A percentile compares a stretch with the other conserved stretches of the same genome.
These are phyloP conservation scores for Petunia axillaris DNA, from an alignment of 257 asterid species.

Conservation along the genomic window DNA sequence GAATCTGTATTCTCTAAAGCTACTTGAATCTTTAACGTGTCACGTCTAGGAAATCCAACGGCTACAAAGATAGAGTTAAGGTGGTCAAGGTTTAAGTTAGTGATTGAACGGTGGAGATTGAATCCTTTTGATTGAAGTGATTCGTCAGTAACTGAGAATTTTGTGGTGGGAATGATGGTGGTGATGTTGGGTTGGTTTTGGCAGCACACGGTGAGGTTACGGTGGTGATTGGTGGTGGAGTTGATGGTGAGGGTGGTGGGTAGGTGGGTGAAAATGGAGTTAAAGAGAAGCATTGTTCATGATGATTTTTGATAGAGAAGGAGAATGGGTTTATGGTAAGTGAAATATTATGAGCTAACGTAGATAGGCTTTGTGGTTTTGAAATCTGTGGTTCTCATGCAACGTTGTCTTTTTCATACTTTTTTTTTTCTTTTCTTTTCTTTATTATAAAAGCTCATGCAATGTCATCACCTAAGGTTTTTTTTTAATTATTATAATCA, in stretches of 20 bases:
- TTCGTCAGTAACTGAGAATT: slow-evolving; percentile 60
- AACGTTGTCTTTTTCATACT: neutral
- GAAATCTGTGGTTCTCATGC: slow-evolving; percentile 14
- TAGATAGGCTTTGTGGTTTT: neutral
- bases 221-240: slow-evolving; percentile 32
- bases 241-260: slow-evolving; percentile 31
- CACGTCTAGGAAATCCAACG: slow-evolving; percentile 90
- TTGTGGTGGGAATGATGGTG: slow-evolving; percentile 17
- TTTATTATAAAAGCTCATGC: too few species aligned
- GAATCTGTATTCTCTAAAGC: slow-evolving; percentile 90
- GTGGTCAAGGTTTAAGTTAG: slow-evolving; percentile 71
- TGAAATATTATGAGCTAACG: neutral
- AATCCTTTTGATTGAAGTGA: slow-evolving; percentile 72
- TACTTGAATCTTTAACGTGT: slow-evolving; percentile 69
- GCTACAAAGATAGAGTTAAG: slow-evolving; percentile 81
- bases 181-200: slow-evolving; percentile 32
- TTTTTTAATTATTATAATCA: too few species aligned
- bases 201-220: slow-evolving; percentile 38
- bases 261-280: slow-evolving; percentile 44
- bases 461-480: too few species aligned
- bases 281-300: slow-evolving; percentile 59
- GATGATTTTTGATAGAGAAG: neutral
- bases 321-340: neutral
- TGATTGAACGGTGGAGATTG: slow-evolving; percentile 66
- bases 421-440: too few species aligned